phyloP scores from a whole-genome alignment of 495 filamentous ascomycete species.

The Lindgomyces ingoldianus region DNA sequence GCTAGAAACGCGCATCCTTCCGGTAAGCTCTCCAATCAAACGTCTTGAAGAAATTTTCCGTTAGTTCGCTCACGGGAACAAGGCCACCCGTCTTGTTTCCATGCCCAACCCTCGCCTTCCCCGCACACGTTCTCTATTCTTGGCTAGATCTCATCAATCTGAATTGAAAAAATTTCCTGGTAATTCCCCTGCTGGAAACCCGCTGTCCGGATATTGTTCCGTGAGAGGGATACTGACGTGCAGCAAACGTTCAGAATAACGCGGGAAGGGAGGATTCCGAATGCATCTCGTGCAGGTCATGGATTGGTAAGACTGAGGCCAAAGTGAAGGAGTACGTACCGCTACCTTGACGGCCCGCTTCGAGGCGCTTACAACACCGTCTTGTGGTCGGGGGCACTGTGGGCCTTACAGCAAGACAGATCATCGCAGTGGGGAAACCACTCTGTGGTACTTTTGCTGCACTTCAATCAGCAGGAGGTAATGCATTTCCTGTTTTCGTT shows the following conservation, averaged over 20 bases:
- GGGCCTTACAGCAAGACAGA: not conserved
- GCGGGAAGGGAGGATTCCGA: conserved; percentile 13
- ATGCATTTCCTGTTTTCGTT: not conserved
- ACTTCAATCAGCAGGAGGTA: not conserved
- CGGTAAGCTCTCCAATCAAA: not conserved
- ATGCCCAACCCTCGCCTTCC: not conserved
- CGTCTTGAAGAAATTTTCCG: not conserved
- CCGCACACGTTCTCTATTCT: conserved; percentile 8
- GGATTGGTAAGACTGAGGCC: not conserved
- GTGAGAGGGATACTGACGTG: conserved; percentile 3
- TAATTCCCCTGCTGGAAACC: not conserved
- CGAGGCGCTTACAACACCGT: conserved; percentile 10
- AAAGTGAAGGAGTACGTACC: not conserved
- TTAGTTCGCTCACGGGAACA: not conserved
- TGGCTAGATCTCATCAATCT: not conserved
- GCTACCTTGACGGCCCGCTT: not conserved
- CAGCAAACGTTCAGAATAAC: conserved; percentile 10
- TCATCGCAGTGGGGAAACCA: not conserved
- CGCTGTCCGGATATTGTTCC: not conserved
- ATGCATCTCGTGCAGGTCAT: conserved; percentile 1
- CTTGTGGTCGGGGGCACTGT: not conserved
- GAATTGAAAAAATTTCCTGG: not conserved
- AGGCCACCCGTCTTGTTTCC: not conserved
- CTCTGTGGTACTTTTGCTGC: not conserved
- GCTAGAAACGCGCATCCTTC: not conserved